Evolutionary conservation across 495 filamentous ascomycete genomes (phyloP).

Genomic region (Penicillium odoratum): DNA sequence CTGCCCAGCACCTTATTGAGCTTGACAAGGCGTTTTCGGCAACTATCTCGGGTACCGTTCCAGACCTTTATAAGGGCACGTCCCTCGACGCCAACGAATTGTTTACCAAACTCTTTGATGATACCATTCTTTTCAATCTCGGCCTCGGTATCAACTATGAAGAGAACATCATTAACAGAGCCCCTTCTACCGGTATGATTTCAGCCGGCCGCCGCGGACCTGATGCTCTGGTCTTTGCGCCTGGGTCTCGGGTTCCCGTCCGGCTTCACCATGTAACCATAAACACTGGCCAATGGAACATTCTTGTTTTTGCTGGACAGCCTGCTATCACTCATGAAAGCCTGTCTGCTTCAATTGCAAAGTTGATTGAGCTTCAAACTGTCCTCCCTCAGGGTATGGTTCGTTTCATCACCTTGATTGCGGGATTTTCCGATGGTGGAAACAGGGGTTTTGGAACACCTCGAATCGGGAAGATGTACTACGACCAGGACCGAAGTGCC

Average conservation of each 20-base stretch:
- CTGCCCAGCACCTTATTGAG: constrained; percentile 45
- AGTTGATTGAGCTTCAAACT: background rate
- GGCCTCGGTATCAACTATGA: background rate
- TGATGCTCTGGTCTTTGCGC: background rate
- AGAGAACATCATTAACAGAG: background rate
- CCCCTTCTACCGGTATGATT: background rate
- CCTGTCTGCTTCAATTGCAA: background rate
- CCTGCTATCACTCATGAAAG: background rate
- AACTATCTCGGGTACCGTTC: background rate
- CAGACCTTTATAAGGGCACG: background rate
- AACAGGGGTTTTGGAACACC: background rate
- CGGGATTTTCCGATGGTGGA: background rate
- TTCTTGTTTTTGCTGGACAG: background rate
- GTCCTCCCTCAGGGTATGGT: background rate
- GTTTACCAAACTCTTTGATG: background rate
- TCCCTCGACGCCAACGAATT: too few relatives aligned
- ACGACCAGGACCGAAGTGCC: background rate
- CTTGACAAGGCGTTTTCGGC: constrained; percentile 38
- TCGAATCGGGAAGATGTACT: background rate
- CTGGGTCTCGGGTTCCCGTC: too few relatives aligned
- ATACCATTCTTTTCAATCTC: background rate
- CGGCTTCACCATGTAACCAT: background rate
- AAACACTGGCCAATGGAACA: background rate
- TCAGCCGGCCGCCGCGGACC: too few relatives aligned
- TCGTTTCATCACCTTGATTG: background rate